Base-by-base conservation (phyloP, 164 flowering plant species). In the Nelumbo lutea region DNA sequence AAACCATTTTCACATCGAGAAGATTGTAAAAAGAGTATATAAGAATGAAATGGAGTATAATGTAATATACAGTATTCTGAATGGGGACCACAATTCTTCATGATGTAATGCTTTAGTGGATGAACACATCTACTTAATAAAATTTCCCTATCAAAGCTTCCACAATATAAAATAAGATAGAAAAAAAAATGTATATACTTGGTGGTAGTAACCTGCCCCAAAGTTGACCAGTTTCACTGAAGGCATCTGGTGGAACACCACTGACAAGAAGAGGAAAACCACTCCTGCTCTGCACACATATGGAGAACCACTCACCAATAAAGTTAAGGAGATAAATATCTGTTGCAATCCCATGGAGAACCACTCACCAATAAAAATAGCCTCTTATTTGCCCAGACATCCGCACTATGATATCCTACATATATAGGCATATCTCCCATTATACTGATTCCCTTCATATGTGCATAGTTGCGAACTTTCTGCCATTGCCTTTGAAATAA, bases 341-440 rank as follows among this genome's bases (percentile, higher is more conserved):
- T 39, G 9, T 11, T 52, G 50, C 42, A 39, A 40, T 65, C 58
- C 15, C 43, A 57, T 55, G 43, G 11, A n/a, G 61, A 68, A 64
- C 44, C 57, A 80, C 92, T 74, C 67, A 92, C 99, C 88, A 95
- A 84, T 69, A 82, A 81, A 84, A 95, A 95, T 4, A 85, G 85
- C 62, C 82, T 88, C 77, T 81, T 90, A 73, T 95, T 92, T 68
- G 99, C 99, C 99, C 99, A 95, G 56, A 90, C 97, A 84, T 95
- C 99, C 47, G 99, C 97, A 83, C 97, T 92, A 74, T 95, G 99
- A 83, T 92, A 90, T 62, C 96, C 99, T 10, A 95, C 97, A 79
- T 95, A 95, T 59, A 95, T 95, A 58, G 99, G 99, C 99, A 92
- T 95, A 83, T 95, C 97, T 69, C 97, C 99, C 96, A 92, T 90